These are phyloP conservation scores for Fraxinus greggii DNA, from an alignment of 305 asterid species.

Conservation along the genomic window DNA sequence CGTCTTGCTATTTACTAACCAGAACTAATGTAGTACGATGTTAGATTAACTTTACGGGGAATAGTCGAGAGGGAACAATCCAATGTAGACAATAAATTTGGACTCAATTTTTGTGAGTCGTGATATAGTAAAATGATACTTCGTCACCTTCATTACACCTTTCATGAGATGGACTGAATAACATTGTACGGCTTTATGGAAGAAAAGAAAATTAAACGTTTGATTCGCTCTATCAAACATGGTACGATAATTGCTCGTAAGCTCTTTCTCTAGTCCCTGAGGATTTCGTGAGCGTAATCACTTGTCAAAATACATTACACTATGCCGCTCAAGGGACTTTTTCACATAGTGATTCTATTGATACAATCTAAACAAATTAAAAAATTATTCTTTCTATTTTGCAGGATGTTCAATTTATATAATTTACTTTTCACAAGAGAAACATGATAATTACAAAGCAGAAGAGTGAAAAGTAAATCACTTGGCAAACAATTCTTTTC, in stretches of 20 bases:
- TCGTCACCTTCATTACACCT: too few relatives aligned
- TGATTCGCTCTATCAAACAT: neutral
- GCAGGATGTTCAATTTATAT: neutral
- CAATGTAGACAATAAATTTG: neutral
- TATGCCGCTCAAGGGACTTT: neutral
- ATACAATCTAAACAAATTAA: neutral
- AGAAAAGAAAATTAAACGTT: too few relatives aligned
- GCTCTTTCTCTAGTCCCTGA: neutral
- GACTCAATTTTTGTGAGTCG: neutral
- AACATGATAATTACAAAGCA: neutral
- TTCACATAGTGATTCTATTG: neutral
- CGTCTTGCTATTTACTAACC: neutral
- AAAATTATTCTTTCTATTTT: neutral
- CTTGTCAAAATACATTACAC: neutral
- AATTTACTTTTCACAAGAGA: neutral
- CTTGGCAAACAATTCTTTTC: too few relatives aligned
- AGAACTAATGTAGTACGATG: neutral
- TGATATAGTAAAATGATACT: neutral
- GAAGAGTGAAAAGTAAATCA: neutral
- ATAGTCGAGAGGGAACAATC: neutral
- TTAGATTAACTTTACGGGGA: too few relatives aligned
- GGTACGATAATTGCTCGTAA: neutral
- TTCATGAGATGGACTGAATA: neutral
- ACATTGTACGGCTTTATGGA: neutral
- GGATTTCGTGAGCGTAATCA: neutral